A percentile compares a stretch with the other conserved stretches of the same genome.
These are phyloP conservation scores for Blastobotrys serpentis DNA, from an alignment of 1,139 yeast genomes.

Conservation along the genomic window DNA sequence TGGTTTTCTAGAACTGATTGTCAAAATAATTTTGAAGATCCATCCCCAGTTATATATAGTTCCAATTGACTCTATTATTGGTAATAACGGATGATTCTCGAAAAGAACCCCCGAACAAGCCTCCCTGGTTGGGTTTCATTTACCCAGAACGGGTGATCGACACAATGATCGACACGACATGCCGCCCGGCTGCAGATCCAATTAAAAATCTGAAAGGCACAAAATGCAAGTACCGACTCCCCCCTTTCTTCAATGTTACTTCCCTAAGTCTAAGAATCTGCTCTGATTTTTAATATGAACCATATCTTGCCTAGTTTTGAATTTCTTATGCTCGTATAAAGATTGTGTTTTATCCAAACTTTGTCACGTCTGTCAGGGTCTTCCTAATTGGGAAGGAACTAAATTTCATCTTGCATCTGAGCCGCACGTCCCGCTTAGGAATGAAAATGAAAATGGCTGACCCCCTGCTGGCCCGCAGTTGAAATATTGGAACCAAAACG, in stretches of 20 bases:
- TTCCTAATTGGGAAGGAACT: background rate
- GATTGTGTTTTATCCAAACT: too few relatives aligned
- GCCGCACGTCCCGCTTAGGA: conserved; percentile 1
- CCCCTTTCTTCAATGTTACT: too few relatives aligned
- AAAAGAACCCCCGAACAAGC: conserved; percentile 2
- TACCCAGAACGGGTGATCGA: conserved; percentile 9
- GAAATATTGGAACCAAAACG: background rate
- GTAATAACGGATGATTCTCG: background rate
- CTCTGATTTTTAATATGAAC: too few relatives aligned
- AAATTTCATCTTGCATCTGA: background rate
- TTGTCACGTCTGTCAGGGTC: too few relatives aligned
- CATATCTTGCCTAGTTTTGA: background rate
- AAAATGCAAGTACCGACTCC: too few relatives aligned
- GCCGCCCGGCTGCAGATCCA: background rate
- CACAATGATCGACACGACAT: conserved; percentile 8
- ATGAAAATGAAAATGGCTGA: conserved; percentile 8
- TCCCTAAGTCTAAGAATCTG: too few relatives aligned
- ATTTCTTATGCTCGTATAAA: too few relatives aligned
- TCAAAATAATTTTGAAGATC: conserved; percentile 3
- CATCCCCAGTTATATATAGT: background rate
- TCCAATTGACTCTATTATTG: background rate
- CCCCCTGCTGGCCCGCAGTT: background rate
- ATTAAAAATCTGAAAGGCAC: too few relatives aligned
- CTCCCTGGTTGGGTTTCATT: conserved; percentile 9
- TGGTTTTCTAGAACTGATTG: background rate